These are phyloP conservation scores for Galerina sulciceps DNA, from an alignment of 768 basidiomycete genomes.

Conservation along the genomic window DNA sequence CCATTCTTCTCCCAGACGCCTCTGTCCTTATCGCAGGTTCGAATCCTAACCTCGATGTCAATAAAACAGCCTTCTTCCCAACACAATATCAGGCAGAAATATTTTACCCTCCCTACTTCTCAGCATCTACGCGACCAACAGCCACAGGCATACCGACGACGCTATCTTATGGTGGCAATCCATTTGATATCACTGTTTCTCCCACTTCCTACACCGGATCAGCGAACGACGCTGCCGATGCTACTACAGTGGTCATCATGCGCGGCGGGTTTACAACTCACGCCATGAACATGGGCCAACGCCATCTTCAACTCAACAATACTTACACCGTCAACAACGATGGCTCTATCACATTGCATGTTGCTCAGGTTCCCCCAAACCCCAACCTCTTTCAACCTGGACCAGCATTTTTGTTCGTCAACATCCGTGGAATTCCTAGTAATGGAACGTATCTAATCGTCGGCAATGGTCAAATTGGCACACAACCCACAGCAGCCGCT, in stretches of 20 bases:
- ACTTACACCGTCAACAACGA: constrained; percentile 84
- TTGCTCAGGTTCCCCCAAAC: constrained; percentile 83
- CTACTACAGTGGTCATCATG: constrained; percentile 75
- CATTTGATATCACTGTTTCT: constrained; percentile 78
- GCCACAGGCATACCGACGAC: constrained; percentile 73
- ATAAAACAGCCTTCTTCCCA: constrained; percentile 61
- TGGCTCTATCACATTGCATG: constrained; percentile 78
- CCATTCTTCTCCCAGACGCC: constrained; percentile 86
- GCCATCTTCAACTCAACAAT: constrained; percentile 80
- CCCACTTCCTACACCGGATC: constrained; percentile 66
- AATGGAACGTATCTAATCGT: constrained; percentile 78
- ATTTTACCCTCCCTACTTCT: constrained; percentile 93
- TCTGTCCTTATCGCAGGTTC: constrained; percentile 90
- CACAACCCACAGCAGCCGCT: constrained; percentile 56
- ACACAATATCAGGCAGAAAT: constrained; percentile 84
- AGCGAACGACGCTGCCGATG: constrained; percentile 72
- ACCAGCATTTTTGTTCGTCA: constrained; percentile 82
- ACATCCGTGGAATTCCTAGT: constrained; percentile 83
- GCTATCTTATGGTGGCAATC: constrained; percentile 81
- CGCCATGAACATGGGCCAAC: constrained; percentile 89
- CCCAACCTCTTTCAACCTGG: constrained; percentile 89
- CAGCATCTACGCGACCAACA: constrained; percentile 65
- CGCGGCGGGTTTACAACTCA: constrained; percentile 89
- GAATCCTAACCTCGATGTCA: constrained; percentile 90
- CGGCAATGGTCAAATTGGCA: constrained; percentile 78